A percentile compares a stretch with the other conserved stretches of the same genome.
phyloP scores from a whole-genome alignment of 1,284 basidiomycete genomes.

The Ganoderma boninense region DNA sequence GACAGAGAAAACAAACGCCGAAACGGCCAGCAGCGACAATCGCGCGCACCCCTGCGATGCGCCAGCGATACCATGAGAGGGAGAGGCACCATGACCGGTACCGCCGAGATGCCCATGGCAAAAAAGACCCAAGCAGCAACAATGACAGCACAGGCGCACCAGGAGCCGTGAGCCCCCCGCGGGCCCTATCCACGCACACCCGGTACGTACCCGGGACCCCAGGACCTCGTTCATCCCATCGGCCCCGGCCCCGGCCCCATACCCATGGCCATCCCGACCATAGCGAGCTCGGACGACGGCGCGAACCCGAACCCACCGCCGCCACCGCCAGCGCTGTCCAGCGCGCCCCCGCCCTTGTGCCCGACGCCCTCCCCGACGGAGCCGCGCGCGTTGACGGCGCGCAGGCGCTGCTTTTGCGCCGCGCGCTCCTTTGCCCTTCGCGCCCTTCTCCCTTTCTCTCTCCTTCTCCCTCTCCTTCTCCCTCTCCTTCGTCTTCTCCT shows the following conservation, averaged over 20 bases:
- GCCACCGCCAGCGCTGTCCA: neutral
- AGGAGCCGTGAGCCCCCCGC: neutral
- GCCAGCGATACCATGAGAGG: slow-evolving; percentile 1
- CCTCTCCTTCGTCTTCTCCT: slow-evolving; percentile 17
- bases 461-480: neutral
- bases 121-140: no score
- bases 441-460: neutral
- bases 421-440: neutral
- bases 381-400: neutral
- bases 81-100: neutral
- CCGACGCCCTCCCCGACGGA: neutral
- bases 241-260: neutral
- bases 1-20: neutral
- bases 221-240: neutral
- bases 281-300: neutral
- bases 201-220: neutral
- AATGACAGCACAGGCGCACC: neutral
- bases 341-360: neutral
- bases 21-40: neutral
- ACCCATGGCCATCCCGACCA: neutral
- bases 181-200: neutral
- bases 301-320: neutral
- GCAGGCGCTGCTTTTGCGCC: neutral
- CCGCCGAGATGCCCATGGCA: no score
- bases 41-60: no score